Base-by-base conservation (phyloP, 345 rosid genomes). In the Linum lewisii region DNA sequence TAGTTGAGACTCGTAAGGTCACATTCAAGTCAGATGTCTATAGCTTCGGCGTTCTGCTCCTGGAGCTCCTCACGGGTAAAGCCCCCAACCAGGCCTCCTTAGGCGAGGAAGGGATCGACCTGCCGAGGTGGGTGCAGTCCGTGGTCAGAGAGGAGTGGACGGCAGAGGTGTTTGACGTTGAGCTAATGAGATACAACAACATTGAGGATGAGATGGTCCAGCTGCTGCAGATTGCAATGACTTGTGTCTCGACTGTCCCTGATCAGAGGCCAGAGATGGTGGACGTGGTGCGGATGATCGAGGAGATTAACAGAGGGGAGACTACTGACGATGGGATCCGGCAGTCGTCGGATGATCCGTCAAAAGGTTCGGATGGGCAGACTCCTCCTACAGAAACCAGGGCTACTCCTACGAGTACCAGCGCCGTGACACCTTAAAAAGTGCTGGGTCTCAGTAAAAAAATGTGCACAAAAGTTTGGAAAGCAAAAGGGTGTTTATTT, bases 141-240 rank as follows among this genome's bases (percentile, higher is more conserved):
- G 99, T 93, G 47, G 99, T 93, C 1, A 67, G 99, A 1, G 99
- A 93, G 73, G 99, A 93, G 61, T 93, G 99, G 99, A 89, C 99
- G 7, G 99, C 99, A 0, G 99, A 89, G 77, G 99, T 93, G 0
- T 87, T 93, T 25, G 99, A 87, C 0, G 94, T 82, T 56, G 99
- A 93, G 80, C 69, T 93, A 18, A 93, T 93, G 95, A 74, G 91
- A 63, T 82, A 85, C 55, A 95, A 85, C 44, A 89, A 82, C 84
- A 85, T 86, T 3, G 99, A 93, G 66, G 99, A 93, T 63, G 99
- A 93, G 72, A 93, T 93, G 99, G 99, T 93, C 54, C 97, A 87
- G 78, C 72, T 93, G 71, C 77, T 93, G 57, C 99, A 93, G 54
- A 86, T 89, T 7, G 99, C 99, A 3, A 93, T 93, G 97, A 68